phyloP scores from a whole-genome alignment of 1,284 basidiomycete species.

The Boletus smithii region DNA sequence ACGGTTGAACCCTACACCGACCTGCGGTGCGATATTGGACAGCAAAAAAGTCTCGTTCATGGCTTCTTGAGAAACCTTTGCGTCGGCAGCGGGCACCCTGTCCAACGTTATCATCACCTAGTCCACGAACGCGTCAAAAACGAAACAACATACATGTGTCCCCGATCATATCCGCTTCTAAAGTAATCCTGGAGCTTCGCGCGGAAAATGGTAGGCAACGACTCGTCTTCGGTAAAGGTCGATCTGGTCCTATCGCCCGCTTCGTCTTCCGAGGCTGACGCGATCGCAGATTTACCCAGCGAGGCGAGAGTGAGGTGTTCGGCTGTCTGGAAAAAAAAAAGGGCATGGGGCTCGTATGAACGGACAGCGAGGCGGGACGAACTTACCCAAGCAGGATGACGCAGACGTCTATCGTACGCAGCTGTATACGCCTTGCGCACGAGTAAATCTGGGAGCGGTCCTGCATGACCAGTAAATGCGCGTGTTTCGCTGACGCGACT shows the following conservation, averaged over 20 bases:
- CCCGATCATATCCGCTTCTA: conserved; percentile 91
- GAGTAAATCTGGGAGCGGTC: conserved; percentile 80
- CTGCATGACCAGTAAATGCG: too few relatives aligned
- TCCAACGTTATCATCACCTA: neutral
- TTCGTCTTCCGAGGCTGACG: conserved; percentile 32
- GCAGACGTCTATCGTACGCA: conserved; percentile 85
- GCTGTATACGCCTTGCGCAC: conserved; percentile 82
- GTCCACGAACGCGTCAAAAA: neutral
- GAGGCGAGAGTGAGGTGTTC: conserved; percentile 85
- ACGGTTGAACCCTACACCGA: conserved; percentile 95
- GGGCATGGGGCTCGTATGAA: too few relatives aligned
- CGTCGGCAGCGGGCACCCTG: conserved; percentile 97
- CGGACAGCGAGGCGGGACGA: neutral
- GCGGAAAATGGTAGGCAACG: conserved; percentile 77
- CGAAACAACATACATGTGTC: conserved; percentile 76
- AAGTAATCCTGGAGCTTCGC: conserved; percentile 90
- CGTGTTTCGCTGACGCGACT: too few relatives aligned
- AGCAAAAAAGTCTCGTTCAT: conserved; percentile 98
- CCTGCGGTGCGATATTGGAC: conserved; percentile 97
- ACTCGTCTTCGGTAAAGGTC: conserved; percentile 83
- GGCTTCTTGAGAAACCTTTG: conserved; percentile 84
- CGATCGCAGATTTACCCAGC: conserved; percentile 50
- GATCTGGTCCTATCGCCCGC: conserved; percentile 73
- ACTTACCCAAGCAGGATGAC: conserved; percentile 90
- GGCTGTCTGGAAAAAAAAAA: conserved; percentile 72